These are phyloP conservation scores for Phaeotremella skinneri DNA, from an alignment of 768 basidiomycete genomes.

Conservation along the genomic window DNA sequence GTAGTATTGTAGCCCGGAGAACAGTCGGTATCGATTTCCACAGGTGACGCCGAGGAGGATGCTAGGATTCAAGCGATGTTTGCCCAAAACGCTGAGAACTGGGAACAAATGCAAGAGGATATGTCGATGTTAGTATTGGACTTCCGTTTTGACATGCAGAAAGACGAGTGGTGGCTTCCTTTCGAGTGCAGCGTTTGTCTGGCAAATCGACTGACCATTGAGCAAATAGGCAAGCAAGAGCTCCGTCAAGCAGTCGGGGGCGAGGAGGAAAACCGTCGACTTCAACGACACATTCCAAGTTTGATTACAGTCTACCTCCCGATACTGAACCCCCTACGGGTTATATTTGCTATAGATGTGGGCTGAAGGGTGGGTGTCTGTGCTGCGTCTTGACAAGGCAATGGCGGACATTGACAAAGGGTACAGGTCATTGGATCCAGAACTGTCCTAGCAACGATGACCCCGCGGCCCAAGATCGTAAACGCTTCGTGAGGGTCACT, in stretches of 20 bases:
- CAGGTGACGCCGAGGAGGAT: slow-evolving; percentile 71
- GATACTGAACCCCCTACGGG: slow-evolving; percentile 64
- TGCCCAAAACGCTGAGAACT: slow-evolving; percentile 85
- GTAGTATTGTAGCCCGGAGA: not conserved
- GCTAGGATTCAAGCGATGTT: slow-evolving; percentile 99
- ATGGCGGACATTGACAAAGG: not conserved
- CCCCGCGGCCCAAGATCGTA: slow-evolving; percentile 87
- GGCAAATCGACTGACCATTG: no score
- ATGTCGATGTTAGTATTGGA: slow-evolving; percentile 97
- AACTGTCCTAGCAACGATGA: slow-evolving; percentile 98
- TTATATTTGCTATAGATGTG: slow-evolving; percentile 98
- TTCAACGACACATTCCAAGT: slow-evolving; percentile 55
- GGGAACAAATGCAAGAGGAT: slow-evolving; percentile 99
- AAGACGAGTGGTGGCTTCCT: no score
- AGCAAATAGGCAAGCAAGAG: slow-evolving; percentile 14
- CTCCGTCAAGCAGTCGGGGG: slow-evolving; percentile 12
- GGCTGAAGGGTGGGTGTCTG: slow-evolving; percentile 74
- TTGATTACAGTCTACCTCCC: slow-evolving; percentile 62
- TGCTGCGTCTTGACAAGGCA: not conserved
- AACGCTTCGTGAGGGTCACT: slow-evolving; percentile 94
- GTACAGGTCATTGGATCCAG: slow-evolving; percentile 95
- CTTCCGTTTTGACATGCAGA: no score
- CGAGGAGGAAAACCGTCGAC: slow-evolving; percentile 33
- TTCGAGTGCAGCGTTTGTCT: no score
- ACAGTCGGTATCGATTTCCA: slow-evolving; percentile 27